These are phyloP conservation scores for Penicillium sp. DNA, from an alignment of 2,329 filamentous ascomycete genomes.

Conservation along the genomic window DNA sequence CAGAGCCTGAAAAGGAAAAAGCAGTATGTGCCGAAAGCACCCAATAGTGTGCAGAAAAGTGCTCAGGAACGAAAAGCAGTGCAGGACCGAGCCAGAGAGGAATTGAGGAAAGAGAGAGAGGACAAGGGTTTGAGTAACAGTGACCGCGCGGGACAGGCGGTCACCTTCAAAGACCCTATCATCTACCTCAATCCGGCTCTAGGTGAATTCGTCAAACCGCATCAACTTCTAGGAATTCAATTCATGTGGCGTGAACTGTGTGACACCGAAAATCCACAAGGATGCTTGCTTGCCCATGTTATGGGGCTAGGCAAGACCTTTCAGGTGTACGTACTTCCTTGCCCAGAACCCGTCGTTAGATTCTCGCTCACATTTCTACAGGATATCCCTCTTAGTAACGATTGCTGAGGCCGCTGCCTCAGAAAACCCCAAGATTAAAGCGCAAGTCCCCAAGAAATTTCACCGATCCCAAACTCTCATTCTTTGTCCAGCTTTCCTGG, in stretches of 20 bases:
- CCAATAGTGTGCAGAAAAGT: conserved; percentile 54
- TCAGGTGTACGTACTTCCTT: conserved; percentile 61
- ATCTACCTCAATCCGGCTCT: conserved; percentile 63
- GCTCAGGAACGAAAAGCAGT: conserved; percentile 56
- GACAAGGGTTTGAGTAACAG: conserved; percentile 33
- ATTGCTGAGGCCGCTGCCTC: conserved; percentile 68
- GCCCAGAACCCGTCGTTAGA: too few species aligned
- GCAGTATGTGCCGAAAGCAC: conserved; percentile 48
- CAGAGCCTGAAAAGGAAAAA: conserved; percentile 31
- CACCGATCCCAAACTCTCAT: conserved; percentile 66
- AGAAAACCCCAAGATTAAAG: conserved; percentile 53
- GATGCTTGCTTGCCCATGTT: conserved; percentile 80
- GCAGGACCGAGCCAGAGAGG: conserved; percentile 53
- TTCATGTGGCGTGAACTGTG: conserved; percentile 89
- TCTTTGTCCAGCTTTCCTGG: conserved; percentile 71
- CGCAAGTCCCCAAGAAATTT: conserved; percentile 69
- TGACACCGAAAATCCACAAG: conserved; percentile 61
- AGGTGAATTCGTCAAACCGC: conserved; percentile 67
- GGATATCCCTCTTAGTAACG: conserved; percentile 75
- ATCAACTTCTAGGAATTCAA: conserved; percentile 77
- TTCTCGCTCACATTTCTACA: conserved; percentile 19
- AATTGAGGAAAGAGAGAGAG: conserved; percentile 32
- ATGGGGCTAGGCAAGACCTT: conserved; percentile 95
- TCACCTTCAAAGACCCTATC: conserved; percentile 46
- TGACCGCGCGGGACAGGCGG: conserved; percentile 49